Evolutionary conservation across 176 grass and related monocot species (phyloP), one percentile per base, ranked within the genome.

Genomic region (Hyparrhenia diplandra): DNA sequence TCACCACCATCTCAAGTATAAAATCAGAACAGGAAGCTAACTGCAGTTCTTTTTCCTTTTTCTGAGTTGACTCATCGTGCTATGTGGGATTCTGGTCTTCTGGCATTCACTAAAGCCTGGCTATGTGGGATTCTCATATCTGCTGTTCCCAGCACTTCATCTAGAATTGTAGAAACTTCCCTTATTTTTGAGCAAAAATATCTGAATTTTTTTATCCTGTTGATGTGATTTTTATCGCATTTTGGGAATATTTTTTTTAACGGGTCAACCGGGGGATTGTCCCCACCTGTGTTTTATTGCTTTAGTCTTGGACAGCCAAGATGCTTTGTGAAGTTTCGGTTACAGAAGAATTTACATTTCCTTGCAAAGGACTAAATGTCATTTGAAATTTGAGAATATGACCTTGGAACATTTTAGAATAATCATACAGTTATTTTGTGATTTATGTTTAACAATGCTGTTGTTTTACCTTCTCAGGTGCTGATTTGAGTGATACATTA

Each of bases 401-500:
- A 5, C 36, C 24, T 59, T 2, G 0, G 2, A 69, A 63, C 17
- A 67, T 5, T 32, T 66, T 3, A 51, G 31, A 47, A 11, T 35
- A 24, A 46, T 14, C 30, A 60, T 78, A 23, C 13, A 13, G 46
- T 66, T 88, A 80, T 52, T 32, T 32, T 55, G 39, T 40, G 6
- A 36, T 61, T 54, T 27, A 78, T 24, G 32, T 58, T 87, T 72
- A 8, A 86, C 74, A 0, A 12, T 80, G 42, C 24, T 57, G 28
- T 78, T 89, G 2, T 78, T 90, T 87, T 49, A 77, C 5, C 71
- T 82, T 63, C 81, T 25, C 92, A 99, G 92, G 90, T 81, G 96
- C 90, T 67, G 96, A 99, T 84, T 91, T 95, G 80, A 99, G 87
- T 47, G 96, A 99, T 47, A 99, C 93, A 49, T 84, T 90, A 68